Evolutionary conservation across 2,329 filamentous ascomycete genomes (phyloP).

Genomic region (Pyricularia grisea): DNA sequence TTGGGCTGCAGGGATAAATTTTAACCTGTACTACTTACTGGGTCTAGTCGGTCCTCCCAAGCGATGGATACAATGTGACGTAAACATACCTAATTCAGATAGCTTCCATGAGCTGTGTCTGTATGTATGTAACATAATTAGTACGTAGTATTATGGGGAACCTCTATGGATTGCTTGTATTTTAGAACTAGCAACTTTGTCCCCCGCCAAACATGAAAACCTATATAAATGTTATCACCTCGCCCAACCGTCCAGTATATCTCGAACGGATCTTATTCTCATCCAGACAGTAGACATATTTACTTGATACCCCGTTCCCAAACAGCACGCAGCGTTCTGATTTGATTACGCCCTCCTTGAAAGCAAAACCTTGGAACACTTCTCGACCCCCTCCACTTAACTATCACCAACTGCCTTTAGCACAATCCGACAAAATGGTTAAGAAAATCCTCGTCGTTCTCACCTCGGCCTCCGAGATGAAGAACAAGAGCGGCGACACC

Average conservation of each 20-base stretch:
- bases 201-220: not conserved
- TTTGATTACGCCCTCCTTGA: not conserved
- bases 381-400: not conserved
- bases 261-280: not conserved
- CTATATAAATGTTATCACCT: not conserved
- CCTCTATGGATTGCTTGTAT: not conserved
- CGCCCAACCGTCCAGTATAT: not conserved
- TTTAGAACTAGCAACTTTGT: not conserved
- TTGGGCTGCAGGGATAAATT: not conserved
- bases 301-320: not conserved
- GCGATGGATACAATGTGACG: not conserved
- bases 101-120: not conserved
- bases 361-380: not conserved
- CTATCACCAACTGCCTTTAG: not conserved
- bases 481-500: conserved; percentile 22
- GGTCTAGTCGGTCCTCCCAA: not conserved
- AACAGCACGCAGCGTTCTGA: not conserved
- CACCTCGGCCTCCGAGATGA: conserved; percentile 47
- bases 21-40: too few species aligned
- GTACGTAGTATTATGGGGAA: not conserved
- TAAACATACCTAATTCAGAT: not conserved
- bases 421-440: conserved; percentile 10
- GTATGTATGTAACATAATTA: too few species aligned
- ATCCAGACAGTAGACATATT: not conserved
- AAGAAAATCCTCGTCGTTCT: conserved; percentile 61